Conservation (phyloP, 2,329 filamentous ascomycete species). For the Colletotrichum sp. region DNA sequence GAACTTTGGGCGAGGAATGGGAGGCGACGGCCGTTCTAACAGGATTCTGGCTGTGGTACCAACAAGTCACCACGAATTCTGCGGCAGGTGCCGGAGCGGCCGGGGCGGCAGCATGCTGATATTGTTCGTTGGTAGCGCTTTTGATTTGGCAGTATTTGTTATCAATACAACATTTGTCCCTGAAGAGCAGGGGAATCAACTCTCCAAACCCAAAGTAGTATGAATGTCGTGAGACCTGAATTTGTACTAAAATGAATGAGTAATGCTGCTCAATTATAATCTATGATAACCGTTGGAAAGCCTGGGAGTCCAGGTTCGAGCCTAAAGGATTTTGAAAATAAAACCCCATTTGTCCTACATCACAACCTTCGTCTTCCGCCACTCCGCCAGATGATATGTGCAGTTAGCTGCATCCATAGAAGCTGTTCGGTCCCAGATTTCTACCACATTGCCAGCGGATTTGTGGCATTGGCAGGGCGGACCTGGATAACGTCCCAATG, state of each 20-base stretch:
- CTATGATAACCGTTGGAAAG: fast-evolving
- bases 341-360: fast-evolving
- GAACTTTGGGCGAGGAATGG: conserved; percentile 16
- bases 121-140: neutral
- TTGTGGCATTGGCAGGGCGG: neutral
- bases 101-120: neutral
- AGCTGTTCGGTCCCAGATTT: neutral
- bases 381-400: neutral
- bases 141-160: fast-evolving
- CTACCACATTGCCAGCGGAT: conserved; percentile 2
- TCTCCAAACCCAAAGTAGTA: fast-evolving
- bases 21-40: neutral
- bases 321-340: neutral
- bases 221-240: too few relatives aligned
- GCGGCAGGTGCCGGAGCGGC: neutral
- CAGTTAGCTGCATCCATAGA: neutral
- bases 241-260: too few relatives aligned
- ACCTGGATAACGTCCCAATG: conserved; percentile 13
- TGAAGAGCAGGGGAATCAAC: neutral
- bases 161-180: neutral
- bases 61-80: neutral
- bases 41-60: conserved; percentile 11
- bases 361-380: fast-evolving
- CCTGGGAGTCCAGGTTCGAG: neutral
- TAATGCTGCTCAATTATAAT: fast-evolving